Evolutionary conservation across 192 early-diverging fungal genomes (phyloP), one percentile per base, ranked within the genome.

Genomic region (Coemansia sp.): DNA sequence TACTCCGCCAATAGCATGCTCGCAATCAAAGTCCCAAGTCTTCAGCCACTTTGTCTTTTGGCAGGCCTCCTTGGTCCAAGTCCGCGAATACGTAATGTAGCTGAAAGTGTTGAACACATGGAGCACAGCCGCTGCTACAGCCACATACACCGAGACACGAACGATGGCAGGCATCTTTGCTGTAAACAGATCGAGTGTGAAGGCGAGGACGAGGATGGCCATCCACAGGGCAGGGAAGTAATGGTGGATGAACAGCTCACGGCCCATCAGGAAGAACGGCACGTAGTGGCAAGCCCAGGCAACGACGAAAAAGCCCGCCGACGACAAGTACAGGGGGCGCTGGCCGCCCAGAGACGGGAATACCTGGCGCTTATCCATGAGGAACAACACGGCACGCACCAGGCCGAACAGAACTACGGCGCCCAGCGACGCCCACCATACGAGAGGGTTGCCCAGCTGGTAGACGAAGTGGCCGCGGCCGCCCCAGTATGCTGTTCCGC

Each of bases 211-310:
- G 14, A 99, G 83, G 51, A 96, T 88, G 11, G 88, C 87, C 82
- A 96, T 94, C 83, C 95, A 96, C n/a, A 97, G 84, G 1, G 95
- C 91, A 1, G 97, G 95, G 45, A 97, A 86, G 77, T 97, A 98
- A 63, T 98, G 94, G 78, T 98, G 95, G 41, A 95, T 76, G 70
- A 99, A 97, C 32, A 94, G 86, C 78, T 95, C 92, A 29, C 95
- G 92, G 15, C 80, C 82, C 94, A 98, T 95, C 10, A 95, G 68
- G 79, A 92, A 95, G 74, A 98, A 97, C 23, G 94, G 93, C 19
- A 93, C 44, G 68, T 93, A 96, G 76, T 98, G 95, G 64, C 91
- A 82, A 9, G 67, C 66, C 95, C 95, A 99, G 2, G 88, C 93
- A 6, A 88, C 48, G 36, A 90, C 80, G 58, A 92, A 88, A 64